phyloP scores from a whole-genome alignment of 108 stramenopile genomes.

The Skeletonema tropicum region DNA sequence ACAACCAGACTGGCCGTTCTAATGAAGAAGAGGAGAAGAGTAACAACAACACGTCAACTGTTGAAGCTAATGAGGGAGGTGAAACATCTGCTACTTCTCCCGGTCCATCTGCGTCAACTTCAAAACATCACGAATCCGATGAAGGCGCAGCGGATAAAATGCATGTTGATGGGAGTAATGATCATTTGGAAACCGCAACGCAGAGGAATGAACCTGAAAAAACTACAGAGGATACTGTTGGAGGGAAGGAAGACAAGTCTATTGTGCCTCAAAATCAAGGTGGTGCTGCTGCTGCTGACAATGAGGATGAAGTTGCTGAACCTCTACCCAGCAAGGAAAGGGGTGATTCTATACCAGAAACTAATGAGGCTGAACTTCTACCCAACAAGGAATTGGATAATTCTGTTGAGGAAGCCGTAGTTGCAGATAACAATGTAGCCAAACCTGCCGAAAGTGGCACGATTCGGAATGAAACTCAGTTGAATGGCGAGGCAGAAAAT shows the following conservation, averaged over 20 bases:
- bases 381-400: not conserved
- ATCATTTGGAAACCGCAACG: not conserved
- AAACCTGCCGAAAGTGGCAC: not conserved
- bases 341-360: not conserved
- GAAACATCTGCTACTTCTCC: not conserved
- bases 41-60: not conserved
- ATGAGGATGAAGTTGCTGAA: not conserved
- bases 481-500: not conserved
- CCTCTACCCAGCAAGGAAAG: not conserved
- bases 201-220: not conserved
- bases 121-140: no score
- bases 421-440: not conserved
- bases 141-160: no score
- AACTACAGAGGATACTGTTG: not conserved
- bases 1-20: not conserved
- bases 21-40: constrained; percentile 28
- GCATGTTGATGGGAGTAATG: no score
- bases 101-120: no score
- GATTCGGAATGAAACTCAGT: not conserved
- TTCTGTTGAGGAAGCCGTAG: not conserved
- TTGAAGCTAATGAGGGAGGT: not conserved
- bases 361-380: not conserved
- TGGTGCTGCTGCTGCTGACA: not conserved
- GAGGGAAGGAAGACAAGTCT: not conserved
- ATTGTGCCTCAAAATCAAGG: not conserved